Evolutionary conservation across 192 early-diverging fungal species (phyloP).

Genomic region (Jimgerdemannia flammicorona): DNA sequence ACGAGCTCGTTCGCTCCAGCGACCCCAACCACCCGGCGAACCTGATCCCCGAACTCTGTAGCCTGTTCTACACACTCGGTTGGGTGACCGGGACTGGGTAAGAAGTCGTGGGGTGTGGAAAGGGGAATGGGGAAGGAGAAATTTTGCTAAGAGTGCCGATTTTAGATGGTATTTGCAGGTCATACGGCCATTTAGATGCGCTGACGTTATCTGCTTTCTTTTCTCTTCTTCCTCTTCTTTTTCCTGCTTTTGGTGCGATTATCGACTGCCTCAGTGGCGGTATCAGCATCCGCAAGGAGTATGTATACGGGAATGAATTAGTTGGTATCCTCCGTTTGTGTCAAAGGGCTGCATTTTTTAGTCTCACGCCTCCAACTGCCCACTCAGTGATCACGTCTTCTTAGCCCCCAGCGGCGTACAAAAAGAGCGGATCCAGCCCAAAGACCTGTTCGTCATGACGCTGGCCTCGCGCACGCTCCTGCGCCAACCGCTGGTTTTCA

Average conservation of each 20-base stretch:
- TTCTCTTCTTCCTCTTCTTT: not conserved
- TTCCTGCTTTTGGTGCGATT: not conserved
- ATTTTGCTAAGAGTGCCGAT: no score
- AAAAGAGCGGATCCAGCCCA: slow-evolving; percentile 87
- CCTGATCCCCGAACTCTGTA: slow-evolving; percentile 92
- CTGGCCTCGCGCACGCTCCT: slow-evolving; percentile 54
- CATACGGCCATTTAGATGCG: no score
- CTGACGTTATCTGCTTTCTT: no score
- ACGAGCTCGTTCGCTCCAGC: slow-evolving; percentile 47
- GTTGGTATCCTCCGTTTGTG: no score
- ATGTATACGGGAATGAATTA: slow-evolving; percentile 10
- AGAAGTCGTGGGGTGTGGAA: slow-evolving; percentile 20
- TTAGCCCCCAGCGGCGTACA: slow-evolving; percentile 93
- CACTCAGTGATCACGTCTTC: slow-evolving; percentile 61
- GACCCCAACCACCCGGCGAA: slow-evolving; percentile 72
- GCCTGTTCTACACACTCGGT: slow-evolving; percentile 82
- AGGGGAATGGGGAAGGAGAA: no score
- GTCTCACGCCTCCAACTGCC: not conserved
- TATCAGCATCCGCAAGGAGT: slow-evolving; percentile 75
- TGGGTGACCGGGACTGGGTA: slow-evolving; percentile 95
- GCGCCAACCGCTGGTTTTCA: slow-evolving; percentile 66
- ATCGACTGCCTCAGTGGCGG: slow-evolving; percentile 49
- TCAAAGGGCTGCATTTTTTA: not conserved
- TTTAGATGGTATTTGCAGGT: no score
- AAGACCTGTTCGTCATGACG: slow-evolving; percentile 83